Base-by-base conservation (phyloP, 108 stramenopile genomes). In the Heterococcus sp. region DNA sequence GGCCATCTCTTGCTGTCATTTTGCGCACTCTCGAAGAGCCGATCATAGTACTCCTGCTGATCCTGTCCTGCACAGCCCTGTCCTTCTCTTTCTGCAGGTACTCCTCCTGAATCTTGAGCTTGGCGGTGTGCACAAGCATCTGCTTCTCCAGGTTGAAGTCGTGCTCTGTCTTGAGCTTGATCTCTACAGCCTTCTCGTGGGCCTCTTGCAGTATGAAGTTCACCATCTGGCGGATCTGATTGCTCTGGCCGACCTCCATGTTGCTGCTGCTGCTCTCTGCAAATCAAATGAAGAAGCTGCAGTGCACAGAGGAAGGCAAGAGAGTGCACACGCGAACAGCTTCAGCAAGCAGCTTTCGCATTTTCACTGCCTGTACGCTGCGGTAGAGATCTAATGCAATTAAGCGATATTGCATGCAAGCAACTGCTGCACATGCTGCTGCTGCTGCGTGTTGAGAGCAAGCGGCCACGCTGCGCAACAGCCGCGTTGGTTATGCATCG, bases 111-210 rank as follows among this genome's bases (percentile, higher is more conserved):
- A 98, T 94, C 86, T 83, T 84, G 66, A 95, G 88, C 87, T 97
- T 97, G 87, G 96, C 98, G 72, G 95, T 94, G 90, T 98, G 98
- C 66, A 98, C 94, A 73, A 97, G 90, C 66, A 95, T 97, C 90
- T 97, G 96, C 88, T 97, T 98, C 91, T 98, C 98, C 76, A 98
- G 90, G 90, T 97, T 98, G 90, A 96, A 96, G 86, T 98, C 98
- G 70, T 87, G 87, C 58, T 88, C 88, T 75, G 95, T 95, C 93
- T 97, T 95, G 72, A 96, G 92, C 74, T 94, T 94, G 86, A 96
- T 95, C 35, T 97, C 98, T 73, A 97, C 97, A 36, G 95, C 98
- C 93, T 97, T 99, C 88, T 99, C 98, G 89, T 99, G 96, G 39
- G 98, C 98, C 94, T 99, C 98, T 73, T 90, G 89, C 75, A 90